These are phyloP conservation scores for Zygosaccharomyces gambellarensis DNA, from an alignment of 805 yeast species.

Conservation along the genomic window DNA sequence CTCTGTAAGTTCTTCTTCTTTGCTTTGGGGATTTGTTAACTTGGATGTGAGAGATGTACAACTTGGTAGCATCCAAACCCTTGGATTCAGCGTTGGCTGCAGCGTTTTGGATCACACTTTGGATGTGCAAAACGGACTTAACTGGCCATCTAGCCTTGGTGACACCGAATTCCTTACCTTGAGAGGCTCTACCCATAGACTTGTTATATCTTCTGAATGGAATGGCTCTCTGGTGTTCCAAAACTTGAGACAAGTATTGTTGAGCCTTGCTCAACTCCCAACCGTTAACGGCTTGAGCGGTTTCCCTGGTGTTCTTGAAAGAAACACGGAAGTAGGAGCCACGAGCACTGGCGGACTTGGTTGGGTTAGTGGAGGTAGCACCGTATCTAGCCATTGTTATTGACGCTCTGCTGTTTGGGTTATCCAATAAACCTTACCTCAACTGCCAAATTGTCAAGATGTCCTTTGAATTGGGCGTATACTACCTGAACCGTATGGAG, in stretches of 20 bases:
- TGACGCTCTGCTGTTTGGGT: constrained; percentile 7
- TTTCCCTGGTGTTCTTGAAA: constrained; percentile 99
- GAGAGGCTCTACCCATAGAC: constrained; percentile 98
- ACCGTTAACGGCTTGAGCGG: constrained; percentile 97
- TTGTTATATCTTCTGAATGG: constrained; percentile 98
- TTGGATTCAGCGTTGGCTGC: constrained; percentile 98
- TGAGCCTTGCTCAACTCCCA: constrained; percentile 97
- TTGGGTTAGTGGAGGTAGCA: constrained; percentile 98
- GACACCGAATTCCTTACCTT: constrained; percentile 99
- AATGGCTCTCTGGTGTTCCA: constrained; percentile 98
- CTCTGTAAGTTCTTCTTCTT: constrained; percentile 99
- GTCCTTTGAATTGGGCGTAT: not conserved
- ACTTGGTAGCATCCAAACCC: constrained; percentile 94
- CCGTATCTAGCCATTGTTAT: constrained; percentile 96
- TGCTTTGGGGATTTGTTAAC: constrained; percentile 99
- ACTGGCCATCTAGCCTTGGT: constrained; percentile 99
- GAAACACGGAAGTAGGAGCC: constrained; percentile 99
- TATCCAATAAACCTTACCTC: not conserved
- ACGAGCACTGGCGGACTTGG: constrained; percentile 98
- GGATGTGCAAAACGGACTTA: constrained; percentile 92
- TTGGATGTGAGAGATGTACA: constrained; percentile 96
- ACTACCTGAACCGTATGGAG: constrained; percentile 5
- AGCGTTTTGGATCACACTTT: constrained; percentile 94
- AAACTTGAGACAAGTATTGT: constrained; percentile 90
- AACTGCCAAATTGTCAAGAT: not conserved